Base-by-base conservation (phyloP, 352 stramenopile species). In the Globisporangium takayamanum region DNA sequence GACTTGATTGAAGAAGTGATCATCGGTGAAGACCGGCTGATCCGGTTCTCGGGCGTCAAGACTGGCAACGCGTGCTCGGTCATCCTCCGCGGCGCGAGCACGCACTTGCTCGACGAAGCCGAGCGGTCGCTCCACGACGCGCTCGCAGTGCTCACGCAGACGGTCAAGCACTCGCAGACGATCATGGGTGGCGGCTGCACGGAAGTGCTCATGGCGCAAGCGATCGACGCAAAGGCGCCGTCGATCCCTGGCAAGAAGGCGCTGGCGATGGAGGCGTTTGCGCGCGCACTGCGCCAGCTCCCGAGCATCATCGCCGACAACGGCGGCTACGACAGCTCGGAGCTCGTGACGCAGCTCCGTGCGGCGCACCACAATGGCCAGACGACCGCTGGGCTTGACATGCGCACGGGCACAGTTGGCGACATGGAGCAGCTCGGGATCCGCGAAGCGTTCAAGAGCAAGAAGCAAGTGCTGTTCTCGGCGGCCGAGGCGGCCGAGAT, bases 231-330 rank as follows among this genome's bases (percentile, higher is more conserved):
- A 53, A 87, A 97, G 67, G 92, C 90, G 15, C 84, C 93, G 16
- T 96, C 88, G 42, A 96, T 97, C 18, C 84, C 95, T 3, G 97
- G 97, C 49, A 99, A 99, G 80, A 97, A 98, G 78, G 89, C 95
- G 42, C 85, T 99, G 16, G 97, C 97, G 33, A 99, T 99, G 92
- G 90, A 98, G 70, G 94, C 95, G 5, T 99, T 99, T 70, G 89
- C 96, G 49, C 86, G 88, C 25, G 97, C 97, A 18, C 78, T 99
- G 41, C 88, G 96, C n/a, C 85, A 98, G 69, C 72, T 99, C 53
- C 97, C 97, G 7, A 96, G 92, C 57, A 99, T 99, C 66, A 97
- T 99, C 18, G 97, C 97, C 18, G 97, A 99, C 76, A 99, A 99
- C 71, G 97, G 94, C 44, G 98, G 97, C 42, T 99, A 97, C 67